Evolutionary conservation across 805 yeast species (phyloP).

Genomic region (Candida cerambycidarum): DNA sequence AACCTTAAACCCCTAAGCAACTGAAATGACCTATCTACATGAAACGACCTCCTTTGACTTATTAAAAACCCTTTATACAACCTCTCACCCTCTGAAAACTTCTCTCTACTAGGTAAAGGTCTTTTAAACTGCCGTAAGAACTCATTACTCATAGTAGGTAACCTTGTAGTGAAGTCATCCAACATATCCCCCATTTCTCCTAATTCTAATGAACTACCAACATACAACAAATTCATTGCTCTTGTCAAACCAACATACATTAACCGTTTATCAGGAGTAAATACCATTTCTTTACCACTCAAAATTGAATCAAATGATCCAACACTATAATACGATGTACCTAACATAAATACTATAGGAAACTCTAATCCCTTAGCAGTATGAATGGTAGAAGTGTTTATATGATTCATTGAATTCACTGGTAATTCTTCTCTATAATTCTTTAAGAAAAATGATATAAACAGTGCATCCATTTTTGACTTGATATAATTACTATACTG

Average conservation of each 20-base stretch:
- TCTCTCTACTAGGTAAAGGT: slow-evolving; percentile 11
- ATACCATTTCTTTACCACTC: slow-evolving; percentile 13
- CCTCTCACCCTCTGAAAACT: slow-evolving; percentile 8
- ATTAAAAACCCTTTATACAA: slow-evolving; percentile 4
- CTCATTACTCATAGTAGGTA: slow-evolving; percentile 12
- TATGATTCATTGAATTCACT: slow-evolving; percentile 23
- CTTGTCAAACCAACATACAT: slow-evolving; percentile 69
- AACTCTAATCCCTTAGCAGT: slow-evolving; percentile 74
- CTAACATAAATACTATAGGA: slow-evolving; percentile 56
- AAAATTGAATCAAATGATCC: slow-evolving; percentile 18
- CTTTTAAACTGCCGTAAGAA: slow-evolving; percentile 11
- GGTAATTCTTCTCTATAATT: slow-evolving; percentile 40
- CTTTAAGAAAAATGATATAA: slow-evolving; percentile 41
- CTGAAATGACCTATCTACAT: slow-evolving; percentile 8
- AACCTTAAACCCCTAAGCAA: background rate
- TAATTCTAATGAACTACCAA: slow-evolving; percentile 19
- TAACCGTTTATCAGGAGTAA: slow-evolving; percentile 32
- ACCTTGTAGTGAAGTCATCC: slow-evolving; percentile 13
- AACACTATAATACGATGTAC: slow-evolving; percentile 12
- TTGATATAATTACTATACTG: slow-evolving; percentile 16
- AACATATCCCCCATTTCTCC: slow-evolving; percentile 10
- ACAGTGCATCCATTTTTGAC: slow-evolving; percentile 15
- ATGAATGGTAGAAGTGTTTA: slow-evolving; percentile 68
- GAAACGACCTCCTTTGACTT: slow-evolving; percentile 5
- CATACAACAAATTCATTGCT: slow-evolving; percentile 49